Base-by-base conservation (phyloP, 1,284 basidiomycete species). In the Singerocomus inundabilis region DNA sequence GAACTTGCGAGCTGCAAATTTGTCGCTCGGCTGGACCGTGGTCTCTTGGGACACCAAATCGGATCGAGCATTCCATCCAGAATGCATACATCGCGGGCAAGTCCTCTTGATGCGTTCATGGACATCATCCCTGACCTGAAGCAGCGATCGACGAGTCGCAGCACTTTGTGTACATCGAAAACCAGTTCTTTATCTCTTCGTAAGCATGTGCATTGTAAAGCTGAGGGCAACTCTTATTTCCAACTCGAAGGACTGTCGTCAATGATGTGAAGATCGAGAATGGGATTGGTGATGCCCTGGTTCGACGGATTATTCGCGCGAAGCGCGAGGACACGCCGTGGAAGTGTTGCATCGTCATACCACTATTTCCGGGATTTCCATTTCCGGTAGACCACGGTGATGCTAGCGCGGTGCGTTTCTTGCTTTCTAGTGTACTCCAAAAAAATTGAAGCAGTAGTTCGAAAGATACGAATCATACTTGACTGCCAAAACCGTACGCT, bases 131-230 rank as follows among this genome's bases (percentile, higher is more conserved):
- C 44, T 51, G 37, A 37, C n/a, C 4, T 28, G 30, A 28, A 36
- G 56, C 64, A 92, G 93, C 93, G 3, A 99, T 99, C 51, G 88
- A 98, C 69, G 77, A 93, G 65, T 97, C 93, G 16, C 93, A 98
- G 54, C 90, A 92, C 62, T 94, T 93, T 61, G 88, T 94, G 21
- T 93, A 94, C 70, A 93, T 94, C 53, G 94, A 98, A 70, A 98
- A 99, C 65, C 96, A 99, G 69, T 99, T 98, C 74, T 99, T 99
- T 72, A 94, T 99, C 64, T 91, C 94, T 0, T 97, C 91, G 81
- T 91, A 66, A 64, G 84, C 70, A 18, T 41, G 32, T 9, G 46
- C 38, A 28, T 32, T 12, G 18, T 37, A 33, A 11, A 34, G 9
- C 25, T 26, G 30, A 40, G 31, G 26, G n/a, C 35, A 33, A 10